Base-by-base conservation (phyloP, 179 eudicot genomes). In the Actinidia arguta region DNA sequence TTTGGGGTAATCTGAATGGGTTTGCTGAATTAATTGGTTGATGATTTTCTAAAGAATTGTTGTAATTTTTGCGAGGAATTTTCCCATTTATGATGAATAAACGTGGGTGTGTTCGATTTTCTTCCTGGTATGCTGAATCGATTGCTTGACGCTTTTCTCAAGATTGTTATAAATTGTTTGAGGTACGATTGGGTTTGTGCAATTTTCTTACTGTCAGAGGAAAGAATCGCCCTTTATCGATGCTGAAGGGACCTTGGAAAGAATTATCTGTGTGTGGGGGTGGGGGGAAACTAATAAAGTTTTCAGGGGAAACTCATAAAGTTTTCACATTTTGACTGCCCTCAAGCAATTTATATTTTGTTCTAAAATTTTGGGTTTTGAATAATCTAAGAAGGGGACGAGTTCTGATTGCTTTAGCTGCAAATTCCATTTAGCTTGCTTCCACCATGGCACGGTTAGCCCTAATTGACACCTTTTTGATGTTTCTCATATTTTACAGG, bases 401-500 rank as follows among this genome's bases (percentile, higher is more conserved):
- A 76, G 67, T 8, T 58, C 39, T n/a, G 36, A 31, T 76, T 76
- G 44, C 59, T 12, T 59, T 44, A 4, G 54, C 61, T 58, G 52
- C 52, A 76, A 42, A 56, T 47, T n/a, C 44, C 7, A n/a, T 18
- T 13, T 76, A n/a, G 14, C 24, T 58, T 58, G 66, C 78, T 59
- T 31, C 18, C 8, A 20, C 6, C n/a, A n/a, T 9, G 18, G 50
- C n/a, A 36, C n/a, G 10, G 24, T 56, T 75, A 17, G 24, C 24
- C 58, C 51, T 54, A 36, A 36, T 2, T 76, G 51, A 56, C 58
- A 51, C 67, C 52, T 58, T 0, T 58, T 76, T 5, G 7, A 11
- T 47, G 48, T 56, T 76, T 17, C 68, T 58, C 52, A 58, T 58
- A 8, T 39, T 59, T 76, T 59, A 22, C 69, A 76, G 68, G 68